A percentile compares a stretch with the other conserved stretches of the same genome.
Conservation (phyloP, 805 yeast genomes). For the Wickerhamiella vanderwaltii region DNA sequence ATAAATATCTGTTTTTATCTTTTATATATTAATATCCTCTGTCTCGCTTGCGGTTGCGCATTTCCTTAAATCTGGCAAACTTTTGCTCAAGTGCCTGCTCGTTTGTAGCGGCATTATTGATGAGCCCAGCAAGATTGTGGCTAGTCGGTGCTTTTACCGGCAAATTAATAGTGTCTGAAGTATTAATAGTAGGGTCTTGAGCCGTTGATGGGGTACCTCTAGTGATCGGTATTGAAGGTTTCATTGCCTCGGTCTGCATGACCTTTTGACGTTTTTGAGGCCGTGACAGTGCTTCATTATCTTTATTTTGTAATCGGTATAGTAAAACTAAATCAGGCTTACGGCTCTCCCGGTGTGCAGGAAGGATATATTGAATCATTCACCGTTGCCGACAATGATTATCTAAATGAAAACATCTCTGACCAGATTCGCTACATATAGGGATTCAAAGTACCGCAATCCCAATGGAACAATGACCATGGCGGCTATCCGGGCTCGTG, state of each 20-base stretch:
- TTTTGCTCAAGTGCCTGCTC: not conserved
- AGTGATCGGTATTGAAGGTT: not conserved
- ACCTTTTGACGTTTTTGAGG: no score
- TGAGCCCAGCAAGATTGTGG: not conserved
- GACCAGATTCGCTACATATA: slow-evolving; percentile 4
- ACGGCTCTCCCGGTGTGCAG: slow-evolving; percentile 1
- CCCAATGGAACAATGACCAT: slow-evolving; percentile 85
- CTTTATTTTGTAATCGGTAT: not conserved
- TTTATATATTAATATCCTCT: not conserved
- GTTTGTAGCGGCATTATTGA: not conserved
- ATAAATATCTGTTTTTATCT: not conserved
- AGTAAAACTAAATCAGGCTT: slow-evolving; percentile 7
- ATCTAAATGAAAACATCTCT: slow-evolving; percentile 8
- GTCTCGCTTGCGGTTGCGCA: not conserved
- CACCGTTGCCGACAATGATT: not conserved
- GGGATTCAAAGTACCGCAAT: slow-evolving; percentile 34
- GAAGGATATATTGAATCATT: not conserved
- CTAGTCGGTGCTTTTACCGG: not conserved
- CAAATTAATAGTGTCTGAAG: not conserved
- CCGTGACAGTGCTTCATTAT: no score
- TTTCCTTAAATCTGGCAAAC: not conserved
- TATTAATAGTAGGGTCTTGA: no score
- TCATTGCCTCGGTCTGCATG: no score
- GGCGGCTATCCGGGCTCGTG: slow-evolving; percentile 80
- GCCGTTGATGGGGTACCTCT: no score